Conservation (phyloP, 148 eudicot species). For the Vaccinium myrtillus region DNA sequence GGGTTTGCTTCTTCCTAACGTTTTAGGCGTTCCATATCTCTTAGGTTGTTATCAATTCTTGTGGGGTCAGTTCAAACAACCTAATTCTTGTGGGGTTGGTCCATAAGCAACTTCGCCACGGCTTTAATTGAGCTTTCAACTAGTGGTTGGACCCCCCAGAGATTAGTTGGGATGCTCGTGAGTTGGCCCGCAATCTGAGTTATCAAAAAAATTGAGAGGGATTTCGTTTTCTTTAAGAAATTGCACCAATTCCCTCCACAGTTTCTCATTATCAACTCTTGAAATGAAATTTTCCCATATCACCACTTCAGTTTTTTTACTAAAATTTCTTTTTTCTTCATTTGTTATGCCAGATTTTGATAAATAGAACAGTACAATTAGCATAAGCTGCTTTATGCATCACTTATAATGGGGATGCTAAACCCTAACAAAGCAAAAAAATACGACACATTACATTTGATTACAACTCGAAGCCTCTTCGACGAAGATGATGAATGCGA, state of each 20-base stretch:
- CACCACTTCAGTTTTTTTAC: not conserved
- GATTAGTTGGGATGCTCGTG: too few relatives aligned
- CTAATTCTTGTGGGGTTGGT: too few relatives aligned
- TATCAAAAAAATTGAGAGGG: too few relatives aligned
- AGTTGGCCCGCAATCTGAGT: too few relatives aligned
- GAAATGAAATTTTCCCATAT: not conserved
- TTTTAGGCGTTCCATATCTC: too few relatives aligned
- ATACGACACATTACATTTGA: not conserved
- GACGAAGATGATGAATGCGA: constrained; percentile 3
- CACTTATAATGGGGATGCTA: not conserved
- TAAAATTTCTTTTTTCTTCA: not conserved
- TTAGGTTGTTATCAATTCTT: too few relatives aligned
- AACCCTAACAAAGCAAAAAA: not conserved
- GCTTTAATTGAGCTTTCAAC: too few relatives aligned
- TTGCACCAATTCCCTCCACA: not conserved
- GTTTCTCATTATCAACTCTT: not conserved
- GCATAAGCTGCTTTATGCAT: constrained; percentile 4
- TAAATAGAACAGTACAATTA: not conserved
- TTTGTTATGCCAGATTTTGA: not conserved
- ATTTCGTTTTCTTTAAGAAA: not conserved
- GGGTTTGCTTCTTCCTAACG: too few relatives aligned
- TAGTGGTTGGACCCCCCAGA: too few relatives aligned
- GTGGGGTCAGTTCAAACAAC: too few relatives aligned
- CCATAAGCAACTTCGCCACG: too few relatives aligned
- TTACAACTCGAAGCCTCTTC: not conserved